A percentile compares a stretch with the other conserved stretches of the same genome.
Evolutionary conservation across 2,329 filamentous ascomycete genomes (phyloP).

Genomic region (Pseudogymnoascus sp.): DNA sequence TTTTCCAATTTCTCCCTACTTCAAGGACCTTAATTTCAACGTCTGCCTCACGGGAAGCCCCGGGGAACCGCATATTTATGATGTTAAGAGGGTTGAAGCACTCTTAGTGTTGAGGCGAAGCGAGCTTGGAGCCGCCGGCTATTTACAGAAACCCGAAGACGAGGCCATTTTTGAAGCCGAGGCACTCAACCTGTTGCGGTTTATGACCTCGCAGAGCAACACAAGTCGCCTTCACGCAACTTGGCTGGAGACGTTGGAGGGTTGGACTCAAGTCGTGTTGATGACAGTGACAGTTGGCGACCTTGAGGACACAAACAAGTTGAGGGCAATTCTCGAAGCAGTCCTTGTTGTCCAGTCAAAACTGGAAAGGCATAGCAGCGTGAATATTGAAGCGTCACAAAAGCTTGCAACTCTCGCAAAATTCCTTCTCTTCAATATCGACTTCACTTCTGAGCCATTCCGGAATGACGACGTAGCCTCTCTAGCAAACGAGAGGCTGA

Average conservation of each 20-base stretch:
- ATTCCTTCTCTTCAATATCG: constrained; percentile 61
- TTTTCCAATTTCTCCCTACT: constrained; percentile 48
- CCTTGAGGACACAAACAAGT: constrained; percentile 61
- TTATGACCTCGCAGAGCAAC: constrained; percentile 55
- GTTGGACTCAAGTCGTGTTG: constrained; percentile 78
- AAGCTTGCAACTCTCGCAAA: constrained; percentile 71
- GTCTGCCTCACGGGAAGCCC: constrained; percentile 53
- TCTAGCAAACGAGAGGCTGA: constrained; percentile 78
- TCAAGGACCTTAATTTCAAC: constrained; percentile 58
- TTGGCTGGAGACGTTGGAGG: constrained; percentile 60
- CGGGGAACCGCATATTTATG: constrained; percentile 51
- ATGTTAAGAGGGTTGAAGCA: constrained; percentile 63
- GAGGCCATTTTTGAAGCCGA: constrained; percentile 46
- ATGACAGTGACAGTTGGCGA: constrained; percentile 77
- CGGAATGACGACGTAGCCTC: constrained; percentile 48
- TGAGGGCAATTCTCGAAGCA: constrained; percentile 73
- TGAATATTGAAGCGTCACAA: constrained; percentile 59
- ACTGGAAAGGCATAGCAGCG: constrained; percentile 65
- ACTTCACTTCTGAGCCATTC: constrained; percentile 42
- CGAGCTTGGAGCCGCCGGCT: constrained; percentile 45
- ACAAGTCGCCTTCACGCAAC: constrained; percentile 42
- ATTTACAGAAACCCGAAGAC: constrained; percentile 43
- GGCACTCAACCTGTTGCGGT: constrained; percentile 50
- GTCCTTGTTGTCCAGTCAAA: constrained; percentile 83
- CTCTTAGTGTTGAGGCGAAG: constrained; percentile 62